A percentile compares a stretch with the other conserved stretches of the same genome.
phyloP scores from a whole-genome alignment of 2,329 filamentous ascomycete species.

The Metarhizium robertsii region DNA sequence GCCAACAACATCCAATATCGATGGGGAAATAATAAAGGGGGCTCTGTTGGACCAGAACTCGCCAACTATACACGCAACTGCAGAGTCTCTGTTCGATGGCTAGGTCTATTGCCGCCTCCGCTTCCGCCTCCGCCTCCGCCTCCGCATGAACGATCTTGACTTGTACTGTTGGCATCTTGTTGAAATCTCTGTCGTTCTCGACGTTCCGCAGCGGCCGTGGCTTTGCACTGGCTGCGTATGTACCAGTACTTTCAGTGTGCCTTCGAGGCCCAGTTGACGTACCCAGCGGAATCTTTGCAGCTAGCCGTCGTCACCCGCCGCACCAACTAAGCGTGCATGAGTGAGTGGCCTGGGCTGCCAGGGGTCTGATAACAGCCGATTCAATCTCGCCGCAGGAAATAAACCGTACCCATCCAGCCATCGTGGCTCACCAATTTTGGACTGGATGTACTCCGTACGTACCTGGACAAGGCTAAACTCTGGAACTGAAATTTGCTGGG shows the following conservation, averaged over 20 bases:
- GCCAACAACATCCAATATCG: too few species aligned
- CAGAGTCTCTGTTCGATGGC: too few species aligned
- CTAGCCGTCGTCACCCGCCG: background rate
- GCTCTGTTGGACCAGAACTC: too few species aligned
- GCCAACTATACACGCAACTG: too few species aligned
- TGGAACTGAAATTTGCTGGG: background rate
- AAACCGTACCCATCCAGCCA: background rate
- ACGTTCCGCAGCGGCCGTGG: too few species aligned
- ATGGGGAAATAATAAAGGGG: too few species aligned
- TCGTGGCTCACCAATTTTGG: background rate
- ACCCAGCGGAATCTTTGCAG: background rate
- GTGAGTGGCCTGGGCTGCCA: background rate
- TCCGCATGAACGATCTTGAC: background rate
- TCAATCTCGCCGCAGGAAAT: background rate
- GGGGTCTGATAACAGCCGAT: background rate
- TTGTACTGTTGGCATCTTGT: background rate
- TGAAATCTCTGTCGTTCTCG: background rate
- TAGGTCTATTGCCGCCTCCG: background rate
- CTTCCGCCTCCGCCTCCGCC: background rate
- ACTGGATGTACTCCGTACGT: background rate
- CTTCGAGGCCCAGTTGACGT: background rate
- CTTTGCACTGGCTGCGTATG: background rate
- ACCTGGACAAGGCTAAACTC: constrained; percentile 3
- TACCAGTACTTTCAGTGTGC: background rate
- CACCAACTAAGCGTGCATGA: background rate